Evolutionary conservation across 2,329 filamentous ascomycete species (phyloP).

Genomic region (Mariannaea elegans): DNA sequence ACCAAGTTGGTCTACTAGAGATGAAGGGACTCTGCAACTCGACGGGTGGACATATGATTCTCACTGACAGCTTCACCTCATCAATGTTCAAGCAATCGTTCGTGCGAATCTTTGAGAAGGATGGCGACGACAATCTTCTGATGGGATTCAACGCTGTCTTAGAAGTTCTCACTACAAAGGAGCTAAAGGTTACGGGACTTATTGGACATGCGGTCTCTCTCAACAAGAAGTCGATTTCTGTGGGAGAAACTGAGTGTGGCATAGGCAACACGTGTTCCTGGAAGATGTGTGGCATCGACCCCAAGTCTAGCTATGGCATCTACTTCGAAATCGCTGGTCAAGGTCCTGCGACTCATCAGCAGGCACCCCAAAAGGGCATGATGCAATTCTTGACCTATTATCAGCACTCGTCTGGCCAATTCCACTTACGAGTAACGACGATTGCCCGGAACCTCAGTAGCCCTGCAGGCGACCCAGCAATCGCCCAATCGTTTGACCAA

Average conservation of each 20-base stretch:
- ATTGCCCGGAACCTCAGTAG: conserved; percentile 91
- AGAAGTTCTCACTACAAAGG: conserved; percentile 96
- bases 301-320: conserved; percentile 89
- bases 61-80: conserved; percentile 97
- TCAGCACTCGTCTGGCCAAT: conserved; percentile 95
- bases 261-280: conserved; percentile 98
- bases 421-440: conserved; percentile 94
- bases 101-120: conserved; percentile 95
- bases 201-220: conserved; percentile 96
- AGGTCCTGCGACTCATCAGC: conserved; percentile 85
- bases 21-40: conserved; percentile 98
- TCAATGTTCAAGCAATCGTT: conserved; percentile 99
- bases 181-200: conserved; percentile 95
- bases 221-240: conserved; percentile 97
- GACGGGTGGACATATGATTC: conserved; percentile 96
- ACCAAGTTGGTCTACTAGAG: conserved; percentile 95
- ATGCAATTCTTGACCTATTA: conserved; percentile 99
- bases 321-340: conserved; percentile 99
- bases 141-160: conserved; percentile 99
- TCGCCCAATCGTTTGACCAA: conserved; percentile 97
- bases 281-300: conserved; percentile 99
- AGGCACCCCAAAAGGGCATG: conserved; percentile 89
- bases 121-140: conserved; percentile 89
- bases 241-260: conserved; percentile 97
- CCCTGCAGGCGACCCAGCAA: conserved; percentile 90